A percentile compares a stretch with the other conserved stretches of the same genome.
These are phyloP conservation scores for Papilionanthe hybrid DNA, from an alignment of 116 monocot species.

Conservation along the genomic window DNA sequence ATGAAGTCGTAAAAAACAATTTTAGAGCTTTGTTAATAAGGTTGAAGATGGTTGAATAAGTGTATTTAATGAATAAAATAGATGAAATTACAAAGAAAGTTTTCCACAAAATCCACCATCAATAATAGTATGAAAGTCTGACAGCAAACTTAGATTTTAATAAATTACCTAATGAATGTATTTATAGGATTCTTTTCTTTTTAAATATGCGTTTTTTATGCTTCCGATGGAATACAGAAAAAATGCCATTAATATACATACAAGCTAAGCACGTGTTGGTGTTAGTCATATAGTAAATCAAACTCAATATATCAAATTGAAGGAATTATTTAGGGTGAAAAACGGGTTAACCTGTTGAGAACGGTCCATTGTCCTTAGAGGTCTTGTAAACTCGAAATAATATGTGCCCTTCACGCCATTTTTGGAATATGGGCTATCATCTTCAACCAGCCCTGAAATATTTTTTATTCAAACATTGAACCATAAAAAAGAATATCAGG, in stretches of 20 bases:
- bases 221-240: not conserved
- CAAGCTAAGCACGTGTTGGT: not conserved
- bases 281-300: too few relatives aligned
- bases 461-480: not conserved
- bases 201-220: not conserved
- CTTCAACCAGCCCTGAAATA: conserved; percentile 62
- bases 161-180: not conserved
- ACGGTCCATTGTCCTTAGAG: conserved; percentile 82
- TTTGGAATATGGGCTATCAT: conserved; percentile 78
- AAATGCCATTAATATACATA: not conserved
- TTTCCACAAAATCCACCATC: not conserved
- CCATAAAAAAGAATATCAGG: not conserved
- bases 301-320: too few relatives aligned
- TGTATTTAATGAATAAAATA: not conserved
- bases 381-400: conserved; percentile 93
- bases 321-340: not conserved
- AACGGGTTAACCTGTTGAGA: conserved; percentile 67
- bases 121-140: not conserved
- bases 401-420: conserved; percentile 80
- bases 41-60: not conserved
- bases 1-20: not conserved
- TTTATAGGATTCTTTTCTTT: not conserved
- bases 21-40: not conserved
- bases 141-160: not conserved
- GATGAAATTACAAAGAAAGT: not conserved